Conservation (phyloP, 768 basidiomycete genomes). For the Suillus decipiens region DNA sequence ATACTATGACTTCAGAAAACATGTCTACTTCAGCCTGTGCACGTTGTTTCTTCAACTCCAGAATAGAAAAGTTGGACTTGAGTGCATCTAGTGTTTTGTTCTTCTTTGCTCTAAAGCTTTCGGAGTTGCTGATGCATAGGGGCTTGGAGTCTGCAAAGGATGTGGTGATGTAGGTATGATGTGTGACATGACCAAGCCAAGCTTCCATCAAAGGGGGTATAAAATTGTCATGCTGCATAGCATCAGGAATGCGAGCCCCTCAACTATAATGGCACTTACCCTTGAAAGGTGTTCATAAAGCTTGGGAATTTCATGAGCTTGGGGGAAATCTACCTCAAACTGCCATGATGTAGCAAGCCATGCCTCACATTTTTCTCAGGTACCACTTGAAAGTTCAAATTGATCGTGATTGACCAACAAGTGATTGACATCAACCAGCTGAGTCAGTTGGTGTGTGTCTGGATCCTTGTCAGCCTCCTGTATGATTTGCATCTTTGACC, state of each 20-base stretch:
- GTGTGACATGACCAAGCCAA: neutral
- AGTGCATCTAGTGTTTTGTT: neutral
- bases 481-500: too few relatives aligned
- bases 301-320: neutral
- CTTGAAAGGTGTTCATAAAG: neutral
- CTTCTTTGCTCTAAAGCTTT: neutral
- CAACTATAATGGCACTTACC: neutral
- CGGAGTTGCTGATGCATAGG: neutral
- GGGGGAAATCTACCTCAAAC: neutral
- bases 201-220: neutral
- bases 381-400: neutral
- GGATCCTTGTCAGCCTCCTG: too few relatives aligned
- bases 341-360: neutral
- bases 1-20: neutral
- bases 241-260: neutral
- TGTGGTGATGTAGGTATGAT: neutral
- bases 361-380: too few relatives aligned
- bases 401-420: too few relatives aligned
- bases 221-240: neutral
- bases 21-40: neutral
- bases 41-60: neutral
- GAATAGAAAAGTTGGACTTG: neutral
- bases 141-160: neutral
- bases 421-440: too few relatives aligned
- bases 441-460: too few relatives aligned